Base-by-base conservation (phyloP, 2,329 filamentous ascomycete species). In the Capronia coronata region DNA sequence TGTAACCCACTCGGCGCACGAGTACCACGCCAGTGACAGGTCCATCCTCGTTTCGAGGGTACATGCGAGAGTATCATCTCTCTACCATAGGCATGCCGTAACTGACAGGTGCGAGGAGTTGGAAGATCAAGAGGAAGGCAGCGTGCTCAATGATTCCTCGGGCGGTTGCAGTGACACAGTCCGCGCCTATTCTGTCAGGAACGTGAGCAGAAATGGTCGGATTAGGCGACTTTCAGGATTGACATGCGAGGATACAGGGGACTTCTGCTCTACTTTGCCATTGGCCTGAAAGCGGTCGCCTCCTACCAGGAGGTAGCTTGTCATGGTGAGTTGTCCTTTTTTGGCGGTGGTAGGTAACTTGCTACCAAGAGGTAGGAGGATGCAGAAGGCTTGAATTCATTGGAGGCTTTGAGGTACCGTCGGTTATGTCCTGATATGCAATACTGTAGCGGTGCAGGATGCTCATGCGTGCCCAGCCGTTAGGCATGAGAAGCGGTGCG, bases 21-120 rank as follows among this genome's bases (percentile, higher is more conserved):
- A 42, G 42, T 46, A 48, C 41, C 37, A 51, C 48, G 38, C 23
- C 29, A 38, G 38, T 54, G 52, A 43, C 45, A 54, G 52, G 35
- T 45, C 41, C 45, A 43, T 43, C 45, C 43, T 46, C 47, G 52
- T 38, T 34, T 39, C 35, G 27, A 46, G 35, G 44, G 16, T 39
- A 32, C 16, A 27, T 30, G 35, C 44, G 44, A 23, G 21, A 27
- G 6, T 30, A 10, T 46, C 22, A 32, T 22, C 32, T 40, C 34
- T 29, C 22, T n/a, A 25, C n/a, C 23, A 22, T 14, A 11, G 39
- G 32, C 19, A n/a, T 38, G 13, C 29, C 16, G 2, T 27, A 25
- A n/a, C 25, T 18, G 19, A 48, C 25, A 30, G 14, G 18, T 14
- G 35, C 42, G 35, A 21, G 13, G 16, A 25, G 40, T n/a, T 14